These are phyloP conservation scores for Nicotiana paniculata DNA, from an alignment of 257 asterid genomes.

Conservation along the genomic window DNA sequence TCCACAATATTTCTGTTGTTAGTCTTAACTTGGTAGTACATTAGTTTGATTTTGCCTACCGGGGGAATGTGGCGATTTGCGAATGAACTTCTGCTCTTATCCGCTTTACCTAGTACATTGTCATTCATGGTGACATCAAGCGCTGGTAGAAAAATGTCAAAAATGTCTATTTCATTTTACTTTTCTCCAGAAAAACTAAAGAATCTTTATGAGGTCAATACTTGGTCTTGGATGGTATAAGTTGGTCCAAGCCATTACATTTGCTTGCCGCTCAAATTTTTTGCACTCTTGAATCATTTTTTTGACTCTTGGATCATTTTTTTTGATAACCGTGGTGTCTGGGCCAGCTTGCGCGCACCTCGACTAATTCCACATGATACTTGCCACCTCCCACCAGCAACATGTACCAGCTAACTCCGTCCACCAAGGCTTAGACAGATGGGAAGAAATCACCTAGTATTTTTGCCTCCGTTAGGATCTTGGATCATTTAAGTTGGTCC, in stretches of 20 bases:
- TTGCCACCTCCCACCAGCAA: too few species aligned
- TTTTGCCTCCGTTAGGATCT: neutral
- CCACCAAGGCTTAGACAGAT: too few species aligned
- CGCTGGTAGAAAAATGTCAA: slow-evolving; percentile 2
- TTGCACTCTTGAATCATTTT: neutral
- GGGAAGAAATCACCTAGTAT: too few species aligned
- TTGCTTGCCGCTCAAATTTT: neutral
- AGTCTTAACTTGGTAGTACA: neutral
- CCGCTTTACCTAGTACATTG: too few species aligned
- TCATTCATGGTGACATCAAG: neutral
- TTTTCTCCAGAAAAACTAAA: neutral
- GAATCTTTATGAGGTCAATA: neutral
- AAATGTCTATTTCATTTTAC: neutral
- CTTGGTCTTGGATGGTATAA: neutral
- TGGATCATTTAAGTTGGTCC: neutral
- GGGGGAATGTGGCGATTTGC: neutral
- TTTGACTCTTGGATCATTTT: neutral
- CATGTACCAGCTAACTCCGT: too few species aligned
- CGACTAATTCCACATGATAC: too few species aligned
- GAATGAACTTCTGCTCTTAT: neutral
- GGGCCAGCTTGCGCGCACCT: too few species aligned
- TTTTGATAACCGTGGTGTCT: too few species aligned
- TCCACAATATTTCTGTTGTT: neutral
- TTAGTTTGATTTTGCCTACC: neutral
- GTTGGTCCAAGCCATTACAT: neutral